These are phyloP conservation scores for Ceratobasidium sp. DNA, from an alignment of 1,284 basidiomycete genomes.

Conservation along the genomic window DNA sequence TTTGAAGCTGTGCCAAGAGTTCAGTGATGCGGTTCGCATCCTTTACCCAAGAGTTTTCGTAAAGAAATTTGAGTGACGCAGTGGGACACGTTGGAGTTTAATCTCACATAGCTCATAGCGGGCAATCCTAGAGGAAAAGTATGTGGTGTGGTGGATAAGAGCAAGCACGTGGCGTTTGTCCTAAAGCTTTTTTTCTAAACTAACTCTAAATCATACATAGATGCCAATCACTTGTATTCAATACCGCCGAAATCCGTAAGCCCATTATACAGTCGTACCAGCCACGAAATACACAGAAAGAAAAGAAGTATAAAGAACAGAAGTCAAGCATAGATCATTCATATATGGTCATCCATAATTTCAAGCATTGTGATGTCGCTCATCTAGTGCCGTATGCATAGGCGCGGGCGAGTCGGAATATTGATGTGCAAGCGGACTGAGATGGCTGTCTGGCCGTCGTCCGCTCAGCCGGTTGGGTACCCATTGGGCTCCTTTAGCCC, in stretches of 20 bases:
- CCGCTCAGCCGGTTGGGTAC: slow-evolving; percentile 20
- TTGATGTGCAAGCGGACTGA: background rate
- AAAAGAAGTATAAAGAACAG: background rate
- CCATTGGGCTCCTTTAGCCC: slow-evolving; percentile 6
- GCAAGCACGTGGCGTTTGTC: slow-evolving; percentile 9
- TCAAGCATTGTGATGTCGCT: slow-evolving; percentile 19
- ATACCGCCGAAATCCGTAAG: background rate
- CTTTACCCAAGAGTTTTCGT: background rate
- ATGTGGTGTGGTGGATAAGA: background rate
- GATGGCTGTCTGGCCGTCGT: background rate
- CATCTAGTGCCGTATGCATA: slow-evolving; percentile 26
- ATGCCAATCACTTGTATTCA: background rate
- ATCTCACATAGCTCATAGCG: slow-evolving; percentile 33
- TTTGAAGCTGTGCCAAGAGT: slow-evolving; percentile 32
- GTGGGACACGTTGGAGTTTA: background rate
- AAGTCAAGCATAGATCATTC: background rate
- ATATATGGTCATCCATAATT: slow-evolving; percentile 21
- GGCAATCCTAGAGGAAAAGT: background rate
- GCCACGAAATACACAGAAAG: slow-evolving; percentile 2
- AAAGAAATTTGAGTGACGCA: background rate
- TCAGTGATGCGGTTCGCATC: slow-evolving; percentile 29
- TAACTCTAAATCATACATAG: background rate
- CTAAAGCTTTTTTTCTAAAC: background rate
- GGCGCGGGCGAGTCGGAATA: slow-evolving; percentile 35
- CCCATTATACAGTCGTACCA: slow-evolving; percentile 33